Evolutionary conservation across 2,329 filamentous ascomycete genomes (phyloP).

Genomic region (Ophiostoma sp.): DNA sequence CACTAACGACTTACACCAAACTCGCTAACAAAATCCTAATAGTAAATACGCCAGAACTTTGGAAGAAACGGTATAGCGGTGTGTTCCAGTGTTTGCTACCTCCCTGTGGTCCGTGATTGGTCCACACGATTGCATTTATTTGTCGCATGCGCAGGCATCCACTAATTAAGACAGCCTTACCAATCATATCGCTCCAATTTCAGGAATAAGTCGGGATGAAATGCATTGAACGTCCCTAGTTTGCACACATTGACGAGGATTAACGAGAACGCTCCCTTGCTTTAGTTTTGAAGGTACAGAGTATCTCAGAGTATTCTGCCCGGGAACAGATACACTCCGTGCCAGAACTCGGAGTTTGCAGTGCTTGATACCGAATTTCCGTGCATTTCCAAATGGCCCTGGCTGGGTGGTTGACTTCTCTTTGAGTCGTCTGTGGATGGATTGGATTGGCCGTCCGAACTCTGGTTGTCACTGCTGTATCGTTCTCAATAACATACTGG

Average conservation of each 20-base stretch:
- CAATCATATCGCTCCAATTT: conserved; percentile 16
- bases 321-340: not conserved
- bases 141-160: not conserved
- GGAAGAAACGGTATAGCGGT: not conserved
- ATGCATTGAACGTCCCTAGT: not conserved
- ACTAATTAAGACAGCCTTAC: conserved; percentile 9
- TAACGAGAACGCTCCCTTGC: not conserved
- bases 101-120: not conserved
- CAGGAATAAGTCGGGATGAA: conserved; percentile 21
- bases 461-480: not conserved
- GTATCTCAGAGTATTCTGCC: not conserved
- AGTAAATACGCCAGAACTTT: not conserved
- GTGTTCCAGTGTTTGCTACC: not conserved
- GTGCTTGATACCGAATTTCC: not conserved
- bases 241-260: not conserved
- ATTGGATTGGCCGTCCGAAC: too few relatives aligned
- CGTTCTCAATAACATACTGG: too few relatives aligned
- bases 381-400: not conserved
- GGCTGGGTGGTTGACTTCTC: not conserved
- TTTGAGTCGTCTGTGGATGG: not conserved
- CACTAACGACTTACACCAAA: conserved; percentile 9
- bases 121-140: not conserved
- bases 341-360: conserved; percentile 1
- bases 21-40: not conserved
- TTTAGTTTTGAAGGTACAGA: not conserved